Conservation (phyloP, 192 early-diverging fungal species). For the Dimargaris verticillata region DNA sequence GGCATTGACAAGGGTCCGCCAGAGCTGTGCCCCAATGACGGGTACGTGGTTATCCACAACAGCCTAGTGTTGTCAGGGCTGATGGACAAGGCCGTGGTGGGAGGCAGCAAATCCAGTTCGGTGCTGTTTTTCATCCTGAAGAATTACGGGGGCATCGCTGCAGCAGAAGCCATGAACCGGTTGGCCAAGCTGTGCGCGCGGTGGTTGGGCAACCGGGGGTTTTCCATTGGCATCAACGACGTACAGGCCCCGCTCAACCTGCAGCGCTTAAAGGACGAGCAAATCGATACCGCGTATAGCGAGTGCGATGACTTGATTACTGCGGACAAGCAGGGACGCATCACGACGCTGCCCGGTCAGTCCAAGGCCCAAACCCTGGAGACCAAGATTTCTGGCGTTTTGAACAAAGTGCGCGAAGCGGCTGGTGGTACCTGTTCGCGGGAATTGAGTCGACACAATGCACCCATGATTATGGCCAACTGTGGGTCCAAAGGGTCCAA, state of each 20-base stretch:
- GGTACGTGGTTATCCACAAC: slow-evolving; percentile 78
- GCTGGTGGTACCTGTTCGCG: slow-evolving; percentile 81
- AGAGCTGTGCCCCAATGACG: slow-evolving; percentile 79
- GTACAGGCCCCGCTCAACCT: slow-evolving; percentile 70
- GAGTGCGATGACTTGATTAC: slow-evolving; percentile 72
- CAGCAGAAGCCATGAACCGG: slow-evolving; percentile 87
- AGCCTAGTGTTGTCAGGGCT: slow-evolving; percentile 88
- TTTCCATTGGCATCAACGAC: slow-evolving; percentile 97
- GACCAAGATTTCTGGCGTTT: slow-evolving; percentile 64
- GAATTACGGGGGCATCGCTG: slow-evolving; percentile 74
- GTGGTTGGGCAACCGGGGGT: slow-evolving; percentile 85
- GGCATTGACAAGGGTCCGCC: slow-evolving; percentile 61
- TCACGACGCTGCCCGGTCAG: slow-evolving; percentile 76
- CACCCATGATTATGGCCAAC: slow-evolving; percentile 95
- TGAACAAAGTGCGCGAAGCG: slow-evolving; percentile 80
- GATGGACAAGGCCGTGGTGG: slow-evolving; percentile 89
- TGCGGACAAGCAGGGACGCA: slow-evolving; percentile 42
- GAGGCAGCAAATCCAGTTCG: slow-evolving; percentile 89
- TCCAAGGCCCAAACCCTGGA: slow-evolving; percentile 80
- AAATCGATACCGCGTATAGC: slow-evolving; percentile 64
- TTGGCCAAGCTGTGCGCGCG: slow-evolving; percentile 83
- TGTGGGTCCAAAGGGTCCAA: slow-evolving; percentile 98
- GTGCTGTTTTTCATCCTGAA: slow-evolving; percentile 86
- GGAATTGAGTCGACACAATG: slow-evolving; percentile 88
- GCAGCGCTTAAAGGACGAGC: slow-evolving; percentile 54